phyloP scores from a whole-genome alignment of 768 basidiomycete species.

The Fomitopsis pulvina region DNA sequence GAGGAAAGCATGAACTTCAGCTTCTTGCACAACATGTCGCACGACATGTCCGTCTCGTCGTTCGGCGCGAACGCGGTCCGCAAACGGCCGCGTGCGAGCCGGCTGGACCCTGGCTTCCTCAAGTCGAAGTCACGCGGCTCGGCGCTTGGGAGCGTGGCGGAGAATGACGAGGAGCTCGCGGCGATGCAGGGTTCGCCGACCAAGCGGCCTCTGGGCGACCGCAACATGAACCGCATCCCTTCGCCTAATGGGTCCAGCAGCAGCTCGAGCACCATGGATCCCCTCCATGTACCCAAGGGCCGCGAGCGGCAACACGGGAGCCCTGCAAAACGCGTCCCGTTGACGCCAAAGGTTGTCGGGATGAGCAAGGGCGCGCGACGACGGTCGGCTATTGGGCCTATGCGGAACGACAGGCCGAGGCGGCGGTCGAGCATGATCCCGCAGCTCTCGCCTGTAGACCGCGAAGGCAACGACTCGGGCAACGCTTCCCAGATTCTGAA shows the following conservation, averaged over 20 bases:
- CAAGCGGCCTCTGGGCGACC: conserved; percentile 50
- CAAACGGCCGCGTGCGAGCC: conserved; percentile 55
- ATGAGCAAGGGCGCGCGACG: conserved; percentile 39
- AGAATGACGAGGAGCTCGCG: conserved; percentile 55
- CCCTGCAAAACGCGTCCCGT: conserved; percentile 45
- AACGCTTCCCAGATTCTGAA: conserved; percentile 11
- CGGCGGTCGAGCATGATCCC: conserved; percentile 80
- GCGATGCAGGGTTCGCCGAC: conserved; percentile 22
- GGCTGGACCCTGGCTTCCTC: conserved; percentile 65
- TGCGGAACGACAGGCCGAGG: conserved; percentile 65
- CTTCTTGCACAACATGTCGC: conserved; percentile 29
- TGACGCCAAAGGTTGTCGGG: conserved; percentile 34
- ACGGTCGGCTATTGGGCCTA: conserved; percentile 71
- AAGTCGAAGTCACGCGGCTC: conserved; percentile 39
- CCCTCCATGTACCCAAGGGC: conserved; percentile 29
- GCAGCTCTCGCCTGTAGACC: conserved; percentile 44
- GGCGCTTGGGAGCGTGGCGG: conserved; percentile 56
- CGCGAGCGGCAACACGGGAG: conserved; percentile 31
- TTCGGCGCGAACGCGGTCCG: conserved; percentile 9
- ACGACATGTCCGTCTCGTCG: conserved; percentile 7
- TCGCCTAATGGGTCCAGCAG: conserved; percentile 25
- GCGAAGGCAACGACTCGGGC: conserved; percentile 28
- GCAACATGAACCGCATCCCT: conserved; percentile 50
- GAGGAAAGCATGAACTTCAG: conserved; percentile 67
- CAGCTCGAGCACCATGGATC: conserved; percentile 17